Evolutionary conservation across 208 protist genomes (phyloP).

Genomic region (Wallacemonas collosoma): DNA sequence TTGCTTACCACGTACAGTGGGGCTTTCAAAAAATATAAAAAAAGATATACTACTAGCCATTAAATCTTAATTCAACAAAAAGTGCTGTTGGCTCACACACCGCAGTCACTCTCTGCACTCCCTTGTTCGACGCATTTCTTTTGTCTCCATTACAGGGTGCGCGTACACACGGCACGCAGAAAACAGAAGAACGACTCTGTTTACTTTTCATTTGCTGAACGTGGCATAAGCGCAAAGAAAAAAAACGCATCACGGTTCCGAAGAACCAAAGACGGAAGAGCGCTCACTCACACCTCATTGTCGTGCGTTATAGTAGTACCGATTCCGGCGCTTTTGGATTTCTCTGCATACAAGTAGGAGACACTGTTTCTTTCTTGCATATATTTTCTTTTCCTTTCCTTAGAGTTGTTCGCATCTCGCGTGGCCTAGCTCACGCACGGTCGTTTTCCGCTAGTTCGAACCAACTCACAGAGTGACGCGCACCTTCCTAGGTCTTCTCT

Average conservation of each 20-base stretch:
- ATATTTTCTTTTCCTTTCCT: background rate
- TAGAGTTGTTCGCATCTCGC: no score
- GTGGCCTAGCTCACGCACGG: no score
- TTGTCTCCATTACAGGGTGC: background rate
- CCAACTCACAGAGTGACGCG: slow-evolving; percentile 7
- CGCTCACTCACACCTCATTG: no score
- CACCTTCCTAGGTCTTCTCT: background rate
- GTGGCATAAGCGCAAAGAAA: no score
- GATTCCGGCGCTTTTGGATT: no score
- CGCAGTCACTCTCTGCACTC: background rate
- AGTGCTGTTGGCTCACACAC: background rate
- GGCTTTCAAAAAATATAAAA: background rate
- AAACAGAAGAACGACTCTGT: no score
- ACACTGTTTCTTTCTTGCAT: background rate
- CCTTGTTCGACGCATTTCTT: background rate
- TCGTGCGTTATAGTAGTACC: no score
- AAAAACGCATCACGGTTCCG: no score
- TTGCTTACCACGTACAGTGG: background rate
- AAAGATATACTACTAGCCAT: background rate
- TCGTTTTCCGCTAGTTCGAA: background rate
- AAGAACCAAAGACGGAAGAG: no score
- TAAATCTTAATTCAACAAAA: background rate
- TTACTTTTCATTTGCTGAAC: no score
- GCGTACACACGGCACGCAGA: no score
- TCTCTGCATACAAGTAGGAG: background rate